Base-by-base conservation (phyloP, 2,329 filamentous ascomycete species). In the Nannizziopsis arthrosporioides region DNA sequence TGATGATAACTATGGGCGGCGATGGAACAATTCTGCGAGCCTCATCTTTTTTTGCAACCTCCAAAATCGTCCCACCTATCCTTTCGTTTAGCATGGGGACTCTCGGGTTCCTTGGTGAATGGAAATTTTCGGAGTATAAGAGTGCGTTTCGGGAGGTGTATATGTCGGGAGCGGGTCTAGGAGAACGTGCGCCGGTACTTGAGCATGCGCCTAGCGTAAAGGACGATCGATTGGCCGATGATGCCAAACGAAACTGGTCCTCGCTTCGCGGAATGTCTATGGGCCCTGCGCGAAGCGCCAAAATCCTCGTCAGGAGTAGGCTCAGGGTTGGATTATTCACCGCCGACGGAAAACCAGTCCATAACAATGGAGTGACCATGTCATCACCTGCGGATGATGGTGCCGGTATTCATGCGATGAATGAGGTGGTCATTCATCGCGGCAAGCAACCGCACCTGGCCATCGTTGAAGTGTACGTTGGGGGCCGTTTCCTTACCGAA, bases 31-130 rank as follows among this genome's bases (percentile, higher is more conserved):
- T 94, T 47, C 68, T 94, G 41, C 84, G 85, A 51, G 88, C 88
- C 0, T 84, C 86, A 1, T 89, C 84, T 47, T 75, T 95, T 4
- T 96, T 93, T 68, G 87, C 87, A 51, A 82, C 85, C 34, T 81
- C 85, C 39, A 73, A 77, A 1, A 80, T 80, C 38, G 90, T 98
- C 0, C 92, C 92, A 0, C 92, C 92, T 0, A 84, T 98, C 31
- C 72, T 98, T 6, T 88, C 86, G 1, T 98, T 98, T 62, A 94
- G 88, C 62, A 95, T 98, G 86, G 92, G 92, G 5, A 93, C 90
- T 0, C 71, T 98, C 0, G 92, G 92, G 0, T 98, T 98, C 56
- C 70, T 98, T 6, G 89, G 90, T 12, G 90, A 96, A 66, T 98
- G 90, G 89, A 93, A 92, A 59, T 96, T 96, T 62, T 74, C 75